Percentiles rank a stretch among this genome's conserved stretches.
Evolutionary conservation across 2,329 filamentous ascomycete genomes (phyloP).

Genomic region (Exophiala mesophila): DNA sequence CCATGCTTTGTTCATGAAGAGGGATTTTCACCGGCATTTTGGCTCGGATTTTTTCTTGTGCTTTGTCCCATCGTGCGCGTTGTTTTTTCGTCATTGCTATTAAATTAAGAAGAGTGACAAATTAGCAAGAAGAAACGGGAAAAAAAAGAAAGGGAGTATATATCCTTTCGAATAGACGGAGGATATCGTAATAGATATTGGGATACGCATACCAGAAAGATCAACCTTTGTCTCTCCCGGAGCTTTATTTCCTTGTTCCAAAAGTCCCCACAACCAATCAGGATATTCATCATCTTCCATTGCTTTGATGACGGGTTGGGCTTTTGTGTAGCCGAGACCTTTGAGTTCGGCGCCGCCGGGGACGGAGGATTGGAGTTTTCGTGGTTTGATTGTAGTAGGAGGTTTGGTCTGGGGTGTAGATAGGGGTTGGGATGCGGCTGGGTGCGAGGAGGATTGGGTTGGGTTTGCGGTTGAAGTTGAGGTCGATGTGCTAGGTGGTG

Average conservation of each 20-base stretch:
- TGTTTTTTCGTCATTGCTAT: slow-evolving; percentile 42
- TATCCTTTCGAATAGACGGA: too few species aligned
- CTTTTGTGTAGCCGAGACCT: slow-evolving; percentile 45
- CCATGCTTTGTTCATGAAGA: slow-evolving; percentile 41
- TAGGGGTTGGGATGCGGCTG: slow-evolving; percentile 37
- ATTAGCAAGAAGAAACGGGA: too few species aligned
- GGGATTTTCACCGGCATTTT: slow-evolving; percentile 39
- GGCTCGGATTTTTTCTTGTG: slow-evolving; percentile 39
- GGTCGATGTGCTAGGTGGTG: slow-evolving; percentile 14
- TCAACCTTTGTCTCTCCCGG: slow-evolving; percentile 35
- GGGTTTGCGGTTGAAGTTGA: slow-evolving; percentile 11
- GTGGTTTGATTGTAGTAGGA: slow-evolving; percentile 26
- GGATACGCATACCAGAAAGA: slow-evolving; percentile 38
- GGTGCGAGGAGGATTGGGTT: slow-evolving; percentile 34
- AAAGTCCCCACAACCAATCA: slow-evolving; percentile 44
- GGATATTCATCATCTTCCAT: slow-evolving; percentile 46
- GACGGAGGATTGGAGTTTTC: slow-evolving; percentile 36
- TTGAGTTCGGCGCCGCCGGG: slow-evolving; percentile 37
- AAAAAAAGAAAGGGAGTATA: background rate
- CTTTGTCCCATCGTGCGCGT: slow-evolving; percentile 44
- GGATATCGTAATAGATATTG: too few species aligned
- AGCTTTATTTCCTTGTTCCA: slow-evolving; percentile 35
- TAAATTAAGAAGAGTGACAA: slow-evolving; percentile 3
- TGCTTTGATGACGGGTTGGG: slow-evolving; percentile 41
- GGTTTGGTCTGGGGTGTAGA: slow-evolving; percentile 29